Evolutionary conservation across 2,329 filamentous ascomycete species (phyloP).

Genomic region (Trichoderma sp.): DNA sequence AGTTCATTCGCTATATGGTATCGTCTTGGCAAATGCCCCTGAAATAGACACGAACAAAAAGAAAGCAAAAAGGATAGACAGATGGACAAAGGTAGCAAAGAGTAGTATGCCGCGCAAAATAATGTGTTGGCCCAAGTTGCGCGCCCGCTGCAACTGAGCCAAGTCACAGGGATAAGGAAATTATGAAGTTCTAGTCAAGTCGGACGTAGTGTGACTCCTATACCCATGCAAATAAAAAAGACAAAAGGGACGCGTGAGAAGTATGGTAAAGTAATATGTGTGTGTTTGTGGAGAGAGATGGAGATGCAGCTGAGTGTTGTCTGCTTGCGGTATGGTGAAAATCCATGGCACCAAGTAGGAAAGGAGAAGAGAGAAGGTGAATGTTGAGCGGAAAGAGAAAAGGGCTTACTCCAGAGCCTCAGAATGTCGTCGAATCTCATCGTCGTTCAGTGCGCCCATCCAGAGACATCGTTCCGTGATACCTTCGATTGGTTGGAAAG

Average conservation of each 20-base stretch:
- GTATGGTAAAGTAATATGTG: background rate
- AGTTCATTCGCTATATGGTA: slow-evolving; percentile 3
- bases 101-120: slow-evolving; percentile 16
- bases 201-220: background rate
- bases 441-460: slow-evolving; percentile 75
- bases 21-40: slow-evolving; percentile 10
- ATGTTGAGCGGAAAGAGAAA: background rate
- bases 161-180: background rate
- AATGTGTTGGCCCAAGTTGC: background rate
- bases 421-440: slow-evolving; percentile 65
- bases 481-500: slow-evolving; percentile 73
- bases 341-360: background rate
- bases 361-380: background rate
- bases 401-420: slow-evolving; percentile 46
- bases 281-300: background rate
- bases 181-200: background rate
- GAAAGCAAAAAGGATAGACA: slow-evolving; percentile 5
- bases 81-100: background rate
- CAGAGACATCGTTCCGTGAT: slow-evolving; percentile 81
- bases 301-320: background rate
- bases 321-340: background rate
- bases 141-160: background rate
- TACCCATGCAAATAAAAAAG: background rate
- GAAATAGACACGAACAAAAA: background rate
- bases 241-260: background rate